Evolutionary conservation across 768 basidiomycete genomes (phyloP).

Genomic region (Pholiota molesta): DNA sequence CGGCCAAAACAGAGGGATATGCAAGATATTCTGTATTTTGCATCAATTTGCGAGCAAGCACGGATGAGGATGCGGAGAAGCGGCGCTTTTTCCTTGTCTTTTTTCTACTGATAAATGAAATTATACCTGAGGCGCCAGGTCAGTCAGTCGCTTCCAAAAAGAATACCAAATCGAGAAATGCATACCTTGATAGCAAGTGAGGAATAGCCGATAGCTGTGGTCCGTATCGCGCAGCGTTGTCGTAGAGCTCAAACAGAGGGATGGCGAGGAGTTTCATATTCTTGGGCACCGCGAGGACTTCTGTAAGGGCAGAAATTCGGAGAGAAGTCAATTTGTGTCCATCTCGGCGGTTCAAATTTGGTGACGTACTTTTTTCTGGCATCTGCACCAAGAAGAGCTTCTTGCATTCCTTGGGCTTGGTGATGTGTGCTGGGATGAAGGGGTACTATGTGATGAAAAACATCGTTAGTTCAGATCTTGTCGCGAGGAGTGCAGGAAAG

Average conservation of each 20-base stretch:
- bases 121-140: constrained; percentile 30
- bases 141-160: constrained; percentile 61
- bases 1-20: background rate
- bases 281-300: constrained; percentile 94
- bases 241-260: constrained; percentile 95
- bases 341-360: background rate
- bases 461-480: background rate
- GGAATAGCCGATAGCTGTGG: constrained; percentile 95
- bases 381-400: constrained; percentile 94
- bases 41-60: background rate
- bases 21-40: background rate
- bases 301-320: constrained; percentile 40
- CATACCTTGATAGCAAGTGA: constrained; percentile 81
- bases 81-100: background rate
- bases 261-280: constrained; percentile 99
- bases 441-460: constrained; percentile 65
- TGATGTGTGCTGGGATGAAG: constrained; percentile 93
- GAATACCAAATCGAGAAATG: background rate
- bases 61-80: no score
- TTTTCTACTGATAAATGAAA: constrained; percentile 22
- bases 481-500: background rate
- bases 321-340: background rate
- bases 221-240: constrained; percentile 94
- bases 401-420: constrained; percentile 98
- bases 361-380: constrained; percentile 84